Conservation (phyloP, 1,284 basidiomycete genomes). For the Meripilus lineatus region DNA sequence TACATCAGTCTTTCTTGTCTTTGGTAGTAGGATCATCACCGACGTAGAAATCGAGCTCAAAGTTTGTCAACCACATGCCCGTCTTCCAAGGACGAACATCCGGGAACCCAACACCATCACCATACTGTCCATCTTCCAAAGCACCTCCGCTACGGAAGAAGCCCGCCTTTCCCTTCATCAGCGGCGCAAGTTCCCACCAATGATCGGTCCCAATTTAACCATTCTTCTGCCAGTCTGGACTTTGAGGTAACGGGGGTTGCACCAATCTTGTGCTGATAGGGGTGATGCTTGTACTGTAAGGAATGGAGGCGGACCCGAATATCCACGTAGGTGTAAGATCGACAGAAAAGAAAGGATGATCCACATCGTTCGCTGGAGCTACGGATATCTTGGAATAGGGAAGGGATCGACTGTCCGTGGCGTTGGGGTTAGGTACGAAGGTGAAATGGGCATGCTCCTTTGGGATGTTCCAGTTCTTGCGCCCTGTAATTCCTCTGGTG, state of each 20-base stretch:
- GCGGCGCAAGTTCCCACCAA: constrained; percentile 3
- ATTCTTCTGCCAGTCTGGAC: constrained; percentile 10
- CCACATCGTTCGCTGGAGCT: background rate
- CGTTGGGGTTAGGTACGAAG: constrained; percentile 7
- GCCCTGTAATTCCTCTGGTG: constrained; percentile 1
- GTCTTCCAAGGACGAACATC: constrained; percentile 8
- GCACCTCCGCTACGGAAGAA: constrained; percentile 8
- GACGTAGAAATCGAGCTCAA: constrained; percentile 9
- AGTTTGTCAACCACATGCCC: constrained; percentile 11
- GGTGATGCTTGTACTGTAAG: constrained; percentile 1
- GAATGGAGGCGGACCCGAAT: constrained; percentile 1
- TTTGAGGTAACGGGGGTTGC: constrained; percentile 10
- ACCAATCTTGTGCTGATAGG: constrained; percentile 2
- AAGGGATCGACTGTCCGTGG: background rate
- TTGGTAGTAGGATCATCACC: background rate
- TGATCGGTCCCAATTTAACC: constrained; percentile 8
- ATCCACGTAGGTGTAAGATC: constrained; percentile 7
- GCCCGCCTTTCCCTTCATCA: constrained; percentile 12
- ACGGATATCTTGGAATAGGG: constrained; percentile 11
- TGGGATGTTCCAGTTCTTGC: constrained; percentile 13
- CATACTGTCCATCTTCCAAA: constrained; percentile 8
- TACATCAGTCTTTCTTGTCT: constrained; percentile 8
- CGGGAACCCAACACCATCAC: constrained; percentile 11
- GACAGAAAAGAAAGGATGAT: constrained; percentile 9
- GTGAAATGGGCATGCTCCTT: constrained; percentile 10